Evolutionary conservation across 352 stramenopile species (phyloP), one percentile per base, ranked within the genome.

Genomic region (Pythium myriotylum): DNA sequence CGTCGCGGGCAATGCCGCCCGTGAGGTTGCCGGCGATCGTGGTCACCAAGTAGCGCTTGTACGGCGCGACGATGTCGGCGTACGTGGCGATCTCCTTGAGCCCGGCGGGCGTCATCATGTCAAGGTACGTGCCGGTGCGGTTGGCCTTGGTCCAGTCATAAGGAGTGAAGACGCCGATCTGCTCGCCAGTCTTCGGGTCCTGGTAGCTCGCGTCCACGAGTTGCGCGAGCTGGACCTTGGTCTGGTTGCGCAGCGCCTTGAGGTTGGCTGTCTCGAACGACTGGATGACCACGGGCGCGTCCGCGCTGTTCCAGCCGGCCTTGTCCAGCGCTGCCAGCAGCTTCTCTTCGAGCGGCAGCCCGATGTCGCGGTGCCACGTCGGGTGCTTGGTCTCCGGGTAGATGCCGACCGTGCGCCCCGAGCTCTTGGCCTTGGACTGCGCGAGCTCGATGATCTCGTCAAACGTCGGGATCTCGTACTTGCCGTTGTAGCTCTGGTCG

Each of bases 341-440:
- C 32, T 79, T 76, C 56, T 91, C 78, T 22, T 92, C 79, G 17
- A 96, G 67, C 19, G 82, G 74, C 9, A 95, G 62, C 2, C 81
- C 75, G 0, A 94, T 67, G 14, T 69, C 59, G 53, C 80, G 68
- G 70, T 88, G 68, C 61, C 84, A 86, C 50, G 72, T 91, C 59
- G 76, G 78, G 58, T 95, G 75, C 68, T 96, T 97, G 20, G 89
- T 73, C 71, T 97, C 89, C 6, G 79, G 74, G 65, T 96, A 96
- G 49, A 97, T 84, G 37, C 86, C 85, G 23, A 90, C 74, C 14
- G 70, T 84, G 41, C 74, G 73, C 32, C 74, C 76, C 42, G 77
- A 71, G 37, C 79, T 64, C 53, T 67, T 62, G 45, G 81, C 71
- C 73, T 88, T 77, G 65, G 52, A 62, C 68, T 84, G 72, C 46